Evolutionary conservation across 805 yeast species (phyloP).

Genomic region (Pichia californica): DNA sequence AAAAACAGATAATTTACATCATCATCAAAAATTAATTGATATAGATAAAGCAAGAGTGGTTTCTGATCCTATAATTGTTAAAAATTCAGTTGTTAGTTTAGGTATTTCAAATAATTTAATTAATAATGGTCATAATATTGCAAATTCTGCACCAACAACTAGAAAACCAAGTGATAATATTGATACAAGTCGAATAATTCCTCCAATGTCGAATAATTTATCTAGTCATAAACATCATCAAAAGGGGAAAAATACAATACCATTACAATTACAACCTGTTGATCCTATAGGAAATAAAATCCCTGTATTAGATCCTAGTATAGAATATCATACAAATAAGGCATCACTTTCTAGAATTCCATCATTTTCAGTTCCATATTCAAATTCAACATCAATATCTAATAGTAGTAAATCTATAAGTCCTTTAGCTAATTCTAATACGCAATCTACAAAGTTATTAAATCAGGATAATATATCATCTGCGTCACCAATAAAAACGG

Average conservation of each 20-base stretch:
- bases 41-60: neutral
- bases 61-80: slow-evolving; percentile 5
- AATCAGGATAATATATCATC: neutral
- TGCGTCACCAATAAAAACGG: neutral
- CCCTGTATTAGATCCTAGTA: slow-evolving; percentile 4
- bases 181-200: neutral
- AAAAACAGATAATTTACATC: too few species aligned
- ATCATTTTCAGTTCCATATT: too few species aligned
- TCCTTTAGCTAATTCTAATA: neutral
- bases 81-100: neutral
- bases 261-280: neutral
- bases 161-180: slow-evolving; percentile 1
- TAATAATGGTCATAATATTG: too few species aligned
- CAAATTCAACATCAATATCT: too few species aligned
- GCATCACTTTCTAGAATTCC: too few species aligned
- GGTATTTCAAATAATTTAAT: too few species aligned
- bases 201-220: slow-evolving; percentile 4
- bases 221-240: neutral
- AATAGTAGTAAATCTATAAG: neutral
- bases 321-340: neutral
- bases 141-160: slow-evolving; percentile 9
- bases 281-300: neutral
- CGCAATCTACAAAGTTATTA: neutral
- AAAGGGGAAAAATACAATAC: neutral
- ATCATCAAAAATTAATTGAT: too few species aligned